A percentile compares a stretch with the other conserved stretches of the same genome.
phyloP scores from a whole-genome alignment of 169 alveolate species.

The Cardiosporidium cionae region DNA sequence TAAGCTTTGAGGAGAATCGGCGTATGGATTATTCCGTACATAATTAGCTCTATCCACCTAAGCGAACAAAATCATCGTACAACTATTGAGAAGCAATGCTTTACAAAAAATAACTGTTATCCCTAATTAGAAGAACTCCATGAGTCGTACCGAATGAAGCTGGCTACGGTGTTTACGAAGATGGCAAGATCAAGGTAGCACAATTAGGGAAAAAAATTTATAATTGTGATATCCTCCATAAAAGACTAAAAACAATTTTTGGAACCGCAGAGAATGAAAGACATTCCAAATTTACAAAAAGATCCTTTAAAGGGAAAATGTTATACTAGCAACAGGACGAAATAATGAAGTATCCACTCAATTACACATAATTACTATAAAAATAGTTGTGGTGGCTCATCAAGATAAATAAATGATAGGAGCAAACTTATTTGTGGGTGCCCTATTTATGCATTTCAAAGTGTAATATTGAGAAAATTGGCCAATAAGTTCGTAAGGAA shows the following conservation, averaged over 20 bases:
- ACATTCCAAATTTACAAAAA: too few species aligned
- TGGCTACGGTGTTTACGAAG: background rate
- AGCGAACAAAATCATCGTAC: too few species aligned
- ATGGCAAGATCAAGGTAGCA: background rate
- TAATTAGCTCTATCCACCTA: conserved; percentile 29
- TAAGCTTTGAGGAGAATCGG: conserved; percentile 28
- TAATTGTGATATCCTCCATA: background rate
- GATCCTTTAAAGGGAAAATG: too few species aligned
- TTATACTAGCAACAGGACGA: too few species aligned
- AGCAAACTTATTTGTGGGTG: background rate
- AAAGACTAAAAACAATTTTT: too few species aligned
- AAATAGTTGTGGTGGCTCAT: background rate
- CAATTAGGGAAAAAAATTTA: background rate
- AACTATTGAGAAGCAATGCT: too few species aligned
- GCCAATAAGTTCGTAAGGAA: background rate
- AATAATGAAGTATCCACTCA: too few species aligned
- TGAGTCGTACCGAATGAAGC: background rate
- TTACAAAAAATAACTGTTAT: too few species aligned
- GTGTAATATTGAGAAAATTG: background rate
- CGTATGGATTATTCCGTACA: conserved; percentile 1
- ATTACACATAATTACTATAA: background rate
- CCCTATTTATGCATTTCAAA: background rate
- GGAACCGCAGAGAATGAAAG: too few species aligned
- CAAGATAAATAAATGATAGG: background rate
- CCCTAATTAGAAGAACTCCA: background rate